Base-by-base conservation (phyloP, 2,329 filamentous ascomycete genomes). In the Chalaropsis thielavioides region DNA sequence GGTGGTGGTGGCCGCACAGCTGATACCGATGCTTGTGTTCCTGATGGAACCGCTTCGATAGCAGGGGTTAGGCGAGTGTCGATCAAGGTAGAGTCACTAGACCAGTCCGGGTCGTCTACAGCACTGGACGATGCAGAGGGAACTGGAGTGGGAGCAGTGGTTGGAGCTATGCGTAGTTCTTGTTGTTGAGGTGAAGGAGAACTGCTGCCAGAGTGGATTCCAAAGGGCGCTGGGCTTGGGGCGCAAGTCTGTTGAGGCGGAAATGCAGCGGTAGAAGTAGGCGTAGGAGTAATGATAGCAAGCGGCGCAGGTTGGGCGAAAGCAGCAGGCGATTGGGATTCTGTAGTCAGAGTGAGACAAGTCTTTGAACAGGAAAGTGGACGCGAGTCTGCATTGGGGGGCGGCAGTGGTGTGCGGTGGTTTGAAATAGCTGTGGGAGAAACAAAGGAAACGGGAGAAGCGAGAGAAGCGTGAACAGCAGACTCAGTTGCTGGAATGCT, bases 11-110 rank as follows among this genome's bases (percentile, higher is more conserved):
- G 31, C 24, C 35, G 31, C 10, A 38, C 31, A 24, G 43, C 17
- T 17, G 5, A 43, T 51, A 35, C 2, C 35, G 51, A 17, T 56
- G 51, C 19, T 56, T 56, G 24, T 8, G 17, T 8, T 3, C 24
- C 24, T n/a, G 22, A 31, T 35, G 43, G 8, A n/a, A 3, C 43
- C 44, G 24, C 40, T 15, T 46, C 61, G 8, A 27, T 49, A 2
- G 22, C 31, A n/a, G 49, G 43, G 19, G 51, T 19, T 15, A 27
- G 17, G 4, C 27, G 13, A n/a, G 24, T 31, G 22, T 56, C 51
- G 10, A 51, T 62, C 17, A 62, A 38, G 41, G 60, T 66, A 31
- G 60, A 63, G 38, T 66, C 60, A 38, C 64, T 66, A 22, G 64
- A 31, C 60, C 60, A 63, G 19, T 66, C 64, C 10, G 49, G 19